A percentile compares a stretch with the other conserved stretches of the same genome.
Evolutionary conservation across 1,284 basidiomycete genomes (phyloP).

Genomic region (Filobasidium uniguttulatum): DNA sequence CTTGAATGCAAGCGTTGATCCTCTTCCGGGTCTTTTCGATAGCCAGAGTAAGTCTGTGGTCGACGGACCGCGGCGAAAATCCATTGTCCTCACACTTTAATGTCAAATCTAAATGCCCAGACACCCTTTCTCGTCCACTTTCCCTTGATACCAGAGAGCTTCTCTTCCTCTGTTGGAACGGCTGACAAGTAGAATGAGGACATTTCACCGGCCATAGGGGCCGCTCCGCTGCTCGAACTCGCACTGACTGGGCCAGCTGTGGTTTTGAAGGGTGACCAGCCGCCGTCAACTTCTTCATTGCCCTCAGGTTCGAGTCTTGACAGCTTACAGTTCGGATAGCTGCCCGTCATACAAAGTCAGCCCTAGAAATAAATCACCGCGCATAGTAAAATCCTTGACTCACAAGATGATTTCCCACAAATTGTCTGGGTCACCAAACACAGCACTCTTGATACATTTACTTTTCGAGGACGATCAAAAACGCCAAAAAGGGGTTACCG

Average conservation of each 20-base stretch:
- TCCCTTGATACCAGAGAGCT: conserved; percentile 49
- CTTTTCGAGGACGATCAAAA: conserved; percentile 13
- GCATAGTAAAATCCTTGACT: too few relatives aligned
- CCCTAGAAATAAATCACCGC: too few relatives aligned
- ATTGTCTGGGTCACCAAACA: conserved; percentile 36
- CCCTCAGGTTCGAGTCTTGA: too few relatives aligned
- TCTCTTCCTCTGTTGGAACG: conserved; percentile 62
- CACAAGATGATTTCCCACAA: conserved; percentile 55
- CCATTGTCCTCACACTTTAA: conserved; percentile 45
- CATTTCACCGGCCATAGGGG: conserved; percentile 33
- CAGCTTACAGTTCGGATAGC: conserved; percentile 12
- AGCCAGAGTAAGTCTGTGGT: background rate
- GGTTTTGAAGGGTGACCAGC: background rate
- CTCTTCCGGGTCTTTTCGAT: conserved; percentile 36
- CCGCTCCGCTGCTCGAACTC: background rate
- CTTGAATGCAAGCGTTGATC: conserved; percentile 48
- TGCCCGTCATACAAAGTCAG: too few relatives aligned
- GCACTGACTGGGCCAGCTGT: conserved; percentile 2
- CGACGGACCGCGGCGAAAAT: background rate
- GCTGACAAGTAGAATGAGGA: conserved; percentile 54
- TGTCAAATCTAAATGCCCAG: conserved; percentile 71
- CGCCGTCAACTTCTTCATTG: background rate
- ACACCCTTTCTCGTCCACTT: conserved; percentile 70
- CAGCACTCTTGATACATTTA: conserved; percentile 36
- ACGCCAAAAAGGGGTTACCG: background rate